Evolutionary conservation across 1,284 basidiomycete species (phyloP), one percentile per base, ranked within the genome.

Genomic region (Marasmius tenuissimus): DNA sequence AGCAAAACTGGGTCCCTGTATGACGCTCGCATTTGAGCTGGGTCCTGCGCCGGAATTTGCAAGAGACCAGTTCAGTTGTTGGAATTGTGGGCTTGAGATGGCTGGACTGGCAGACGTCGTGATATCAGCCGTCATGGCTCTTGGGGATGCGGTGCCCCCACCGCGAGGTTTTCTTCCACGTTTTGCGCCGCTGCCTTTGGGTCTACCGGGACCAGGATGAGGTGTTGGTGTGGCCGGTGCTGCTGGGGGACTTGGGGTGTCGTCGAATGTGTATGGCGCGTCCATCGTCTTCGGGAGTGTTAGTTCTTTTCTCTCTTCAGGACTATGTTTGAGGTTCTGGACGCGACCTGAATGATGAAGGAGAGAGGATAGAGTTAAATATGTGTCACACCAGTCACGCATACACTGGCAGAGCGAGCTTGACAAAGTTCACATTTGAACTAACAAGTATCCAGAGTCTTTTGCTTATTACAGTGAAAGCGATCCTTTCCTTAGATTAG

Each of bases 91-190:
- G 14, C 63, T 35, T 8, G 69, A 50, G 27, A 65, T 65, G 55
- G 60, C 48, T 63, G 57, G 52, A 61, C 61, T 57, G 62, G 58
- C 18, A 57, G 37, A 14, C 39, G 57, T 48, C 65, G 63, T n/a
- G 64, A 58, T 40, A 57, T 65, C 42, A 60, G 58, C 53, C 52
- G 60, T 47, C 45, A 47, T 58, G 20, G 68, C 66, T 51, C 72
- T 65, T 10, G 74, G 72, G 35, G 71, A 70, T 2, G 70, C 64
- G 1, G 72, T 65, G 12, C 68, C 64, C 7, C 76, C 70, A 16
- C 78, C 81, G 64, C 81, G 81, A 10, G 85, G 84, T 68, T 87
- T 87, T 14, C 85, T 78, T 37, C 85, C 85, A 10, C 85, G 81
- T 69, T 86, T 87, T 8, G 83, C 80, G 16, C 82, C 45, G 14